Base-by-base conservation (phyloP, 805 yeast genomes). In the Yamadazyma sp. region DNA sequence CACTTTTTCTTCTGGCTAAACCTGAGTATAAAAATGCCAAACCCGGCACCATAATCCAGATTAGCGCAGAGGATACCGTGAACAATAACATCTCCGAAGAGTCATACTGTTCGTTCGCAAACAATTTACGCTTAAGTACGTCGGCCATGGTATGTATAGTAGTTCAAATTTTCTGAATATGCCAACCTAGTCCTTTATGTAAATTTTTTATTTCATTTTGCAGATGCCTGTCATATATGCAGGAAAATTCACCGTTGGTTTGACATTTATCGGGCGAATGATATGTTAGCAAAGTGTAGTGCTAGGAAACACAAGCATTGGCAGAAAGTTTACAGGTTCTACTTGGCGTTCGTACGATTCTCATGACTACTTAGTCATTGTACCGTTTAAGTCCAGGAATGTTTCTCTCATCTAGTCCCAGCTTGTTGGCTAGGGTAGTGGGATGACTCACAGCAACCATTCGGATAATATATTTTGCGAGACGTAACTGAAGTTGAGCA, bases 41-140 rank as follows among this genome's bases (percentile, higher is more conserved):
- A 12, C 97, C 98, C 13, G 97, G 96, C 18, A 91, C 78, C 98
- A 91, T 91, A 50, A 90, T 70, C 66, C 91, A 77, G 36, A 90
- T 95, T 53, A 87, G 56, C 16, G 85, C 77, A 1, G 85, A 70
- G 23, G 84, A 83, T 6, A 79, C 52, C 11, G 82, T 64, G 46
- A 83, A 71, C 47, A 81, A 31, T 17, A 64, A 49, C 23, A 64
- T 53, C 11, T 31, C 34, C 30, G 57, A 46, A 17, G 57, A 52
- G 38, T 63, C 50, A 42, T 62, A 59, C 17, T 58, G 51, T 10
- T 50, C 52, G 42, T 66, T 63, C 46, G 66, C 64, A 46, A 67
- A 68, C 13, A 64, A 46, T 28, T 55, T 44, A 48, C 70, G 55
- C 27, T 60, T 37, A 14, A n/a, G n/a, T 15, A 37, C n/a, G 12